Conservation (phyloP, 108 stramenopile species). For the Poteriospumella lacustris region DNA sequence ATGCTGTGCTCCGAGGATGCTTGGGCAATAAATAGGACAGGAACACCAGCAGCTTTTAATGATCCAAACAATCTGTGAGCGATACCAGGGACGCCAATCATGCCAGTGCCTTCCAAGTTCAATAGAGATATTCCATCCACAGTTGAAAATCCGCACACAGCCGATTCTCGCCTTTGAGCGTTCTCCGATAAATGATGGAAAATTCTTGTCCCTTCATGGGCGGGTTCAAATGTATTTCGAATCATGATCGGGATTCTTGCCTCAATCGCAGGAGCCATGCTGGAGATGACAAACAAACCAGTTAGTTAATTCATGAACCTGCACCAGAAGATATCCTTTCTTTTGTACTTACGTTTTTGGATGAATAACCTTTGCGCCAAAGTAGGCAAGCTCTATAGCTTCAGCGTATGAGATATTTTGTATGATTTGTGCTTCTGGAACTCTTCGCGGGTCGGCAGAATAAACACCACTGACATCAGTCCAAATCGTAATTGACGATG, state of each 20-base stretch:
- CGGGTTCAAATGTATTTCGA: constrained; percentile 75
- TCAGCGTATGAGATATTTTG: constrained; percentile 74
- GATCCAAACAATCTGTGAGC: constrained; percentile 67
- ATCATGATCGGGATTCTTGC: constrained; percentile 73
- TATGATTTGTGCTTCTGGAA: constrained; percentile 64
- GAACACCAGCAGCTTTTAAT: constrained; percentile 60
- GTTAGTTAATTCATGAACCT: constrained; percentile 51
- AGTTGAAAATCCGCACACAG: constrained; percentile 70
- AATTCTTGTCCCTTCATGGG: constrained; percentile 70
- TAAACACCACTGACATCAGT: constrained; percentile 82
- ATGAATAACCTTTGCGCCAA: constrained; percentile 84
- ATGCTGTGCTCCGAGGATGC: constrained; percentile 76
- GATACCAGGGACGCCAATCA: constrained; percentile 75
- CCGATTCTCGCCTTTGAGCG: constrained; percentile 37
- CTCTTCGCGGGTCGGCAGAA: constrained; percentile 74
- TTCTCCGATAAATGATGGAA: constrained; percentile 54
- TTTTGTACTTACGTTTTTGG: constrained; percentile 58
- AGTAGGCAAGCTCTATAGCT: constrained; percentile 86
- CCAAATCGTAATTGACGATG: constrained; percentile 70
- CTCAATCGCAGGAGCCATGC: constrained; percentile 20
- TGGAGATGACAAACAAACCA: constrained; percentile 37
- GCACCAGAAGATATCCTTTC: constrained; percentile 46
- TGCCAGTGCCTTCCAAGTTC: constrained; percentile 77
- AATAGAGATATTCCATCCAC: constrained; percentile 77
- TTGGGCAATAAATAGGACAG: constrained; percentile 76